These are phyloP conservation scores for Dactylorhiza incarnata DNA, from an alignment of 106 monocot species.

Conservation along the genomic window DNA sequence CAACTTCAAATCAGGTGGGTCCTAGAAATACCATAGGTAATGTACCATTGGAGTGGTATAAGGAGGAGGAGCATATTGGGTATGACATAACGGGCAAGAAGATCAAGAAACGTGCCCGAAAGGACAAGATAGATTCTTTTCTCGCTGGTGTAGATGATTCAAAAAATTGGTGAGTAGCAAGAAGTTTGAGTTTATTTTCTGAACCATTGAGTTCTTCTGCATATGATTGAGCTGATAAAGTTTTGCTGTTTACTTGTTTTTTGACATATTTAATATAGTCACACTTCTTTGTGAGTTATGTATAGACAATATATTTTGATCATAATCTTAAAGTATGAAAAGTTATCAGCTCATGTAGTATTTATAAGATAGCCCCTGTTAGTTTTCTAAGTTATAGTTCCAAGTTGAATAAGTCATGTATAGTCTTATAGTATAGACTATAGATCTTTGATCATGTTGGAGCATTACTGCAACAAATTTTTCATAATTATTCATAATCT, in stretches of 20 bases:
- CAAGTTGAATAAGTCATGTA: no score
- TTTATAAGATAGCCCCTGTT: no score
- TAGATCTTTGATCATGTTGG: not conserved
- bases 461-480: not conserved
- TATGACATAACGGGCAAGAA: slow-evolving; percentile 82
- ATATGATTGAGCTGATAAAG: not conserved
- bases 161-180: slow-evolving; percentile 59
- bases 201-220: not conserved
- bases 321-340: no score
- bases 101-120: slow-evolving; percentile 72
- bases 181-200: not conserved
- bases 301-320: no score
- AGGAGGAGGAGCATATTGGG: slow-evolving; percentile 93
- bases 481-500: not conserved
- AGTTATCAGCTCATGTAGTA: no score
- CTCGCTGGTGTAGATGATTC: slow-evolving; percentile 73
- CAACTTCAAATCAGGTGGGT: slow-evolving; percentile 34
- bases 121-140: slow-evolving; percentile 77
- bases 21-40: slow-evolving; percentile 85
- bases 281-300: not conserved
- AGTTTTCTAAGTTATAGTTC: no score
- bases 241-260: not conserved
- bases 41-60: slow-evolving; percentile 86
- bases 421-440: no score
- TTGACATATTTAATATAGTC: not conserved